Evolutionary conservation across 1,284 basidiomycete species (phyloP).

Genomic region (Sanghuangporus baumii): DNA sequence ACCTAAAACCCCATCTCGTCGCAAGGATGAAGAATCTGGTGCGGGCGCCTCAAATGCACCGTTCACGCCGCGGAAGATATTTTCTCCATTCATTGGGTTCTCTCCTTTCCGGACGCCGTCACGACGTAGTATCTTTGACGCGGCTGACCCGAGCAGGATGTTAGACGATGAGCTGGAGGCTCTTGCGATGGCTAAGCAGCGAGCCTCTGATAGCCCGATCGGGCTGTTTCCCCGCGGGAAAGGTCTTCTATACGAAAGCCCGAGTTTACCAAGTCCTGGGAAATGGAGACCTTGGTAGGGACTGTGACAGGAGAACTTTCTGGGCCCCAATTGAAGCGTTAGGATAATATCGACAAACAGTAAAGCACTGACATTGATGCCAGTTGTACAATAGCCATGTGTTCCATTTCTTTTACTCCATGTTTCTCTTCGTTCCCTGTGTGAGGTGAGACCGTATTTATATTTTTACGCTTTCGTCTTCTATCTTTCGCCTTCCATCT

Average conservation of each 20-base stretch:
- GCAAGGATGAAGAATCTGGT: not conserved
- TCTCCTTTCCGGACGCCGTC: constrained; percentile 19
- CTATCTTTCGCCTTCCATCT: not conserved
- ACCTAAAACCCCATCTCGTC: not conserved
- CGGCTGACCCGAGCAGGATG: constrained; percentile 12
- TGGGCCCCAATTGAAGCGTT: not conserved
- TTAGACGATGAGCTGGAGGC: constrained; percentile 16
- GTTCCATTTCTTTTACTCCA: not conserved
- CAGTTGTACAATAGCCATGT: not conserved
- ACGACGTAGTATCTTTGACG: constrained; percentile 12
- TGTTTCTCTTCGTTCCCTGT: not conserved
- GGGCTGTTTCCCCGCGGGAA: constrained; percentile 14
- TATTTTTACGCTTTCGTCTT: not conserved
- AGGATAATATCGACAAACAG: not conserved
- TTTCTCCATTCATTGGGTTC: constrained; percentile 11
- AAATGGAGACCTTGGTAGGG: constrained; percentile 15
- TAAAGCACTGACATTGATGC: not conserved
- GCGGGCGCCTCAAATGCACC: not conserved
- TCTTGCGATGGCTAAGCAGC: constrained; percentile 9
- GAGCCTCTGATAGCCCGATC: constrained; percentile 11
- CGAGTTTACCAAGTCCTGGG: constrained; percentile 15
- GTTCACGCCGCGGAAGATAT: constrained; percentile 8
- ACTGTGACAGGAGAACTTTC: not conserved
- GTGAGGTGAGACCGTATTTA: not conserved
- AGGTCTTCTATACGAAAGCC: constrained; percentile 17